Base-by-base conservation (phyloP, 257 asterid species). In the Penstemon barbatus region DNA sequence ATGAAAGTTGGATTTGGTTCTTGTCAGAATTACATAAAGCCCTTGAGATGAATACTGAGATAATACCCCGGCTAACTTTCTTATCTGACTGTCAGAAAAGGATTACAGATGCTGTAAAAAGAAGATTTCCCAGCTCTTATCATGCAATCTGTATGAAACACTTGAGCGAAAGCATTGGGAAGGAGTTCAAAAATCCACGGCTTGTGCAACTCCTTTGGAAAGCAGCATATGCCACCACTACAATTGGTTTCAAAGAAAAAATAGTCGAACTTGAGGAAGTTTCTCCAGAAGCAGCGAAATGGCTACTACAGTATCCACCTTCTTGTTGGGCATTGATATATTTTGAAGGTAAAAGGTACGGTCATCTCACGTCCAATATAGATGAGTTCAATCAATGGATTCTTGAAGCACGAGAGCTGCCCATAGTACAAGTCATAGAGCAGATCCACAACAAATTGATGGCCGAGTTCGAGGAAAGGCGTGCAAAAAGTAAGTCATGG, bases 1-100 rank as follows among this genome's bases (percentile, higher is more conserved):
- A 86, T 44, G 94, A 86, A 33, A 86, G 87, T 63, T 89, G 96
- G 96, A 75, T 82, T 79, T 89, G 96, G 96, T 85, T 86, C 81
- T 70, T 89, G 76, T 85, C 86, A 4, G 90, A 86, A 76, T 73
- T 86, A 46, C 88, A 71, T 8, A 85, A 83, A 78, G 81, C 86
- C 15, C 70, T 89, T 9, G 90, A 85, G 74, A 77, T 77, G 80
- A 83, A 79, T 72, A 70, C 79, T 1, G 87, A 80, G 68, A 70
- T 72, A 61, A 79, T 86, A 38, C 84, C 88, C 9, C 75, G 56
- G 38, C 65, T 89, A 44, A 80, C 88, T 40, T 86, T 89, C 75
- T 62, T 89, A 70, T 84, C 88, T 51, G 76, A 81, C 50, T 84
- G 89, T 72, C 84, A 81, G 61, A 86, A 81, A 6, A 76, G 86